These are phyloP conservation scores for Pythium guiyangense DNA, from an alignment of 352 stramenopile genomes.

Conservation along the genomic window DNA sequence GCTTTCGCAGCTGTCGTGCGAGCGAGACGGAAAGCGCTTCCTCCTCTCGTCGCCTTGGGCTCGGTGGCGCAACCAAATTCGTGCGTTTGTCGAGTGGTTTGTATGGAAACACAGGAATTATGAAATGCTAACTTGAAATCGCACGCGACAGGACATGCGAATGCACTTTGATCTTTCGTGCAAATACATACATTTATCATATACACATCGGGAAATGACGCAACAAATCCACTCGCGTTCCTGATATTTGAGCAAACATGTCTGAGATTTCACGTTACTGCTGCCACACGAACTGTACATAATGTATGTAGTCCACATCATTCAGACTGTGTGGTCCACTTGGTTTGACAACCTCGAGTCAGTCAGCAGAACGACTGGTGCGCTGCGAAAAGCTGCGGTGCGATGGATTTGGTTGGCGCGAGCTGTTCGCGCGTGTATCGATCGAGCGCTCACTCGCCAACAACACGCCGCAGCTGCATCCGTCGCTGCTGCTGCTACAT, in stretches of 20 bases:
- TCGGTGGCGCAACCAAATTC: not conserved
- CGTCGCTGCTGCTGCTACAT: too few species aligned
- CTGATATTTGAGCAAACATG: too few species aligned
- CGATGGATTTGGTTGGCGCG: not conserved
- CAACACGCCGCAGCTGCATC: not conserved
- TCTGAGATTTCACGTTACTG: too few species aligned
- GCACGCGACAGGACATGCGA: too few species aligned
- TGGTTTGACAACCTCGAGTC: not conserved
- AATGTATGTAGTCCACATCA: not conserved
- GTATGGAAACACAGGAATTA: not conserved
- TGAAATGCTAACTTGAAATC: not conserved
- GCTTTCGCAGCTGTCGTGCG: not conserved
- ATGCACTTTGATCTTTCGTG: too few species aligned
- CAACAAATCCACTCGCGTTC: too few species aligned
- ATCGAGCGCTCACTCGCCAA: conserved; percentile 3
- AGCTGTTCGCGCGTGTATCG: not conserved
- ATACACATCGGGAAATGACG: too few species aligned
- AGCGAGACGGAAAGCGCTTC: not conserved
- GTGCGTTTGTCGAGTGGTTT: not conserved
- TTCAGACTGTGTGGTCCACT: not conserved
- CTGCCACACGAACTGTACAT: not conserved
- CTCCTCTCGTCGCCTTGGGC: not conserved
- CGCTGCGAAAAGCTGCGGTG: not conserved
- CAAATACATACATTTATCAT: too few species aligned
- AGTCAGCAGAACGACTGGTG: not conserved